Evolutionary conservation across 2,329 filamentous ascomycete species (phyloP).

Genomic region (Sporothrix inflata): DNA sequence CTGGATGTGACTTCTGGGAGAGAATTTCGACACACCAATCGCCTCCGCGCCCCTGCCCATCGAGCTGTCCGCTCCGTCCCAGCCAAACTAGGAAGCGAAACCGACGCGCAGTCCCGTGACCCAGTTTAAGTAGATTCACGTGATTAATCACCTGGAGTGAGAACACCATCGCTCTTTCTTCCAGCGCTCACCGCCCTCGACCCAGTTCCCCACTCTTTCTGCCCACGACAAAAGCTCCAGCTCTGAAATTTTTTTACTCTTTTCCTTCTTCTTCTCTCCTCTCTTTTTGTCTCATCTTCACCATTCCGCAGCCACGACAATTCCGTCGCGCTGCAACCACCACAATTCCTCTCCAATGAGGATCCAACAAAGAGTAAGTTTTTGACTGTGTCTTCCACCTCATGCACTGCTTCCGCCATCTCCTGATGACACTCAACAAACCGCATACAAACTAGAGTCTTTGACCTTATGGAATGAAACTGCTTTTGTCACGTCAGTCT

Average conservation of each 20-base stretch:
- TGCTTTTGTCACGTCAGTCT: conserved; percentile 89
- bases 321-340: neutral
- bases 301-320: neutral
- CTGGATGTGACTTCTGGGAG: conserved; percentile 5
- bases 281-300: neutral
- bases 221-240: conserved; percentile 30
- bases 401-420: conserved; percentile 38
- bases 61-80: neutral
- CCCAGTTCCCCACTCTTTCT: conserved; percentile 30
- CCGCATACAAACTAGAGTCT: conserved; percentile 99
- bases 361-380: conserved; percentile 37
- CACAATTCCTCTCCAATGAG: neutral
- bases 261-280: conserved; percentile 28
- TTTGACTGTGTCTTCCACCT: conserved; percentile 17
- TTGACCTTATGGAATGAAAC: conserved; percentile 89
- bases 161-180: conserved; percentile 14
- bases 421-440: conserved; percentile 80
- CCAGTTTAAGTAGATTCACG: neutral
- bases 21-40: conserved; percentile 12
- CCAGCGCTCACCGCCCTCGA: conserved; percentile 32
- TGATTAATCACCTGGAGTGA: neutral
- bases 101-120: conserved; percentile 43
- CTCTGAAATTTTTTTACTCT: conserved; percentile 31
- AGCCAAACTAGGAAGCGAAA: conserved; percentile 33
- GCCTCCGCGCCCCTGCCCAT: neutral